A percentile compares a stretch with the other conserved stretches of the same genome.
These are phyloP conservation scores for Berberis thunbergii DNA, from an alignment of 164 flowering plant genomes.

Conservation along the genomic window DNA sequence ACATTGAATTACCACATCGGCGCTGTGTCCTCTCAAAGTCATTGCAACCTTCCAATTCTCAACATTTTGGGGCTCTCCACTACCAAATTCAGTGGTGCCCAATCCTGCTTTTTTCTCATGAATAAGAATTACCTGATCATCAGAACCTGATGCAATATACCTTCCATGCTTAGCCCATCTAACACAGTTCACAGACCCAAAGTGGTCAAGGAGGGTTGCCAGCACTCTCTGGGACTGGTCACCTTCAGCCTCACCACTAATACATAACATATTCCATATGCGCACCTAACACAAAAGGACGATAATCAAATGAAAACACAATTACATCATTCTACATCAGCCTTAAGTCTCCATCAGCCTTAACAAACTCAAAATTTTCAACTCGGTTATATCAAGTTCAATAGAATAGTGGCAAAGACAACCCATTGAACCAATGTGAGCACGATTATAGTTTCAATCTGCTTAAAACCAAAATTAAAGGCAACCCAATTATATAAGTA, in stretches of 20 bases:
- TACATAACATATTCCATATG: conserved; percentile 88
- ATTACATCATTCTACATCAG: neutral
- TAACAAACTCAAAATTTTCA: too few relatives aligned
- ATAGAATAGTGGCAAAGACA: too few relatives aligned
- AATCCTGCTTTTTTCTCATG: conserved; percentile 98
- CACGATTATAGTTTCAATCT: too few relatives aligned
- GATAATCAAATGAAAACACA: neutral
- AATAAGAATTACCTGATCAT: conserved; percentile 85
- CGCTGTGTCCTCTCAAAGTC: conserved; percentile 98
- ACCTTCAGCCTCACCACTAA: conserved; percentile 37
- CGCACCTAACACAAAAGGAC: conserved; percentile 47
- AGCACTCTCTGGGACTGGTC: conserved; percentile 70
- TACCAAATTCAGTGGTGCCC: conserved; percentile 97
- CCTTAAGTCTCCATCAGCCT: too few relatives aligned
- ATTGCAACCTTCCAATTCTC: conserved; percentile 96
- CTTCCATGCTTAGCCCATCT: conserved; percentile 98
- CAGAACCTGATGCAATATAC: conserved; percentile 92
- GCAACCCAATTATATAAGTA: too few relatives aligned
- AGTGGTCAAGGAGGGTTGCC: conserved; percentile 96
- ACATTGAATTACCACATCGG: conserved; percentile 84
- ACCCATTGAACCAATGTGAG: too few relatives aligned
- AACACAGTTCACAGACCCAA: conserved; percentile 98
- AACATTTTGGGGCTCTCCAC: conserved; percentile 98
- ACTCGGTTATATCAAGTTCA: too few relatives aligned
- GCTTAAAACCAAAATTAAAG: too few relatives aligned